A percentile compares a stretch with the other conserved stretches of the same genome.
Conservation (phyloP, 2,329 filamentous ascomycete species). For the Leptographium lundbergii region DNA sequence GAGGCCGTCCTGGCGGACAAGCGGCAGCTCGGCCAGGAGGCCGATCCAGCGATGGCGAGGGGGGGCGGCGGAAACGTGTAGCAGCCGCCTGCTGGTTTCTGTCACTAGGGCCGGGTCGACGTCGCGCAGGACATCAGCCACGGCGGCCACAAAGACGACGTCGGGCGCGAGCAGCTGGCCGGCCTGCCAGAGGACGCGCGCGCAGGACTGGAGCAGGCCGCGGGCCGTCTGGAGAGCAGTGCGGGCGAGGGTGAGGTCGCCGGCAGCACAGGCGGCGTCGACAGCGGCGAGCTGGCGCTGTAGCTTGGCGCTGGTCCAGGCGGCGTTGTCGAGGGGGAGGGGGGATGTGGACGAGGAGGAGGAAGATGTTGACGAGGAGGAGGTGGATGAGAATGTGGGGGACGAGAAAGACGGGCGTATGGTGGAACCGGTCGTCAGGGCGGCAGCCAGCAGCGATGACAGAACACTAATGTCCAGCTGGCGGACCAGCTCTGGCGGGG, state of each 20-base stretch:
- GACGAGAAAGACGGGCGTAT: too few relatives aligned
- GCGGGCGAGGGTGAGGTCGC: not conserved
- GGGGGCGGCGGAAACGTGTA: not conserved
- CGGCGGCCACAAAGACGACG: not conserved
- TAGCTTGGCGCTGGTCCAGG: not conserved
- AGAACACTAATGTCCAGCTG: not conserved
- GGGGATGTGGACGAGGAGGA: not conserved
- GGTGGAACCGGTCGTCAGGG: not conserved
- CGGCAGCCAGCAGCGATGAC: not conserved
- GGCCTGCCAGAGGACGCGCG: not conserved
- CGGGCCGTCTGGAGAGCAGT: not conserved
- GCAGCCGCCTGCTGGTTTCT: not conserved
- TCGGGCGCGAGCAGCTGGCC: not conserved
- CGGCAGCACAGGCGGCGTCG: not conserved
- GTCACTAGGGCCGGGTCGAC: not conserved
- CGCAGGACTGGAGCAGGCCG: too few relatives aligned
- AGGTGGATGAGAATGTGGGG: too few relatives aligned
- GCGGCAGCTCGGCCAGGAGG: constrained; percentile 10
- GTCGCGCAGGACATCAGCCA: not conserved
- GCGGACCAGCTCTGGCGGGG: constrained; percentile 2
- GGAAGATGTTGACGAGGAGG: too few relatives aligned
- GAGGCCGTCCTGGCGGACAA: constrained; percentile 10
- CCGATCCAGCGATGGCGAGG: constrained; percentile 7
- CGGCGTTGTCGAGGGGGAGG: too few relatives aligned
- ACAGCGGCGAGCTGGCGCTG: not conserved